Conservation (phyloP, 805 yeast genomes). For the Starmerella khaoyaiensis region DNA sequence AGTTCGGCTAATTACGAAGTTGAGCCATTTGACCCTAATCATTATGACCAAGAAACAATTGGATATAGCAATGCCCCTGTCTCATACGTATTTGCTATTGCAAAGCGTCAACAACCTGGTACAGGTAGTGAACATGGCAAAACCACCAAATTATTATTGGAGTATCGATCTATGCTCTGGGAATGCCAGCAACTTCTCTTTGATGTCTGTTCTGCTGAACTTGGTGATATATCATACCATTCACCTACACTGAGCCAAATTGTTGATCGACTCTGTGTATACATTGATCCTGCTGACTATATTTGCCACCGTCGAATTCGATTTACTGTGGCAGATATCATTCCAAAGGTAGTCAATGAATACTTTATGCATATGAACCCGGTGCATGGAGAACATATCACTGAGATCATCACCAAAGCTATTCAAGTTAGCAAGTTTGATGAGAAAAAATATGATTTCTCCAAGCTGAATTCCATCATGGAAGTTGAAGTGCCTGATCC, state of each 20-base stretch:
- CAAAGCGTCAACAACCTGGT: slow-evolving; percentile 24
- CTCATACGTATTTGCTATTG: slow-evolving; percentile 39
- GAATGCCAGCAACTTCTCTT: slow-evolving; percentile 21
- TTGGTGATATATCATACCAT: slow-evolving; percentile 31
- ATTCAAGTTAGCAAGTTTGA: background rate
- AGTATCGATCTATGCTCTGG: slow-evolving; percentile 13
- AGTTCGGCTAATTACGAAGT: slow-evolving; percentile 29
- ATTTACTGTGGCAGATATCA: background rate
- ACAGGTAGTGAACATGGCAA: background rate
- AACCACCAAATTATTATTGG: slow-evolving; percentile 2
- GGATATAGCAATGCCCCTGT: slow-evolving; percentile 64
- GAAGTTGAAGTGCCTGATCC: slow-evolving; percentile 53
- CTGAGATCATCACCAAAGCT: background rate
- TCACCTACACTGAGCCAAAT: slow-evolving; percentile 3
- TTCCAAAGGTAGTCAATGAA: background rate
- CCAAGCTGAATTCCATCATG: slow-evolving; percentile 24
- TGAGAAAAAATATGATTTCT: slow-evolving; percentile 2
- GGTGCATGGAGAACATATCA: slow-evolving; percentile 7
- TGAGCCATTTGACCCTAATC: slow-evolving; percentile 14
- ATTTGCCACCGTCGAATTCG: slow-evolving; percentile 1
- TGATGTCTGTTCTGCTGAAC: slow-evolving; percentile 6
- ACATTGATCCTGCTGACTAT: slow-evolving; percentile 7
- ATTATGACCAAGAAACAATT: slow-evolving; percentile 25
- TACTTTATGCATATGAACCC: slow-evolving; percentile 15
- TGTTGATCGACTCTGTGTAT: slow-evolving; percentile 2